Evolutionary conservation across 1,139 yeast species (phyloP).

Genomic region (Kodamaea alishanica): DNA sequence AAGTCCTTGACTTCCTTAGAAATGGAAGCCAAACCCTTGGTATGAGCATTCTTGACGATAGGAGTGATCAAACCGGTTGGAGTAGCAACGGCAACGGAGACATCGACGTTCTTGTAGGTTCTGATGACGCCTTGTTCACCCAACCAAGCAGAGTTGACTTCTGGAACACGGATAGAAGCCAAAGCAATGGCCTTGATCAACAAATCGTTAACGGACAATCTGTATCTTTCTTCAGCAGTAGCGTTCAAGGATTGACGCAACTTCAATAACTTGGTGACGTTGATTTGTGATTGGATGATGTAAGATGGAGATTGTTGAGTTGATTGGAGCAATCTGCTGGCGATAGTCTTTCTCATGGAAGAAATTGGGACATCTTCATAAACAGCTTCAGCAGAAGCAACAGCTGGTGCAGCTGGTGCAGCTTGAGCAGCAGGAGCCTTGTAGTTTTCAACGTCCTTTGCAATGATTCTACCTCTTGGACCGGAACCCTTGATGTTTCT

Average conservation of each 20-base stretch:
- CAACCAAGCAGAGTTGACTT: slow-evolving; percentile 91
- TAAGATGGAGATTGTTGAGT: slow-evolving; percentile 87
- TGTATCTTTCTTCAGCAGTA: slow-evolving; percentile 81
- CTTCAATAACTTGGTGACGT: slow-evolving; percentile 87
- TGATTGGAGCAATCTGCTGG: slow-evolving; percentile 81
- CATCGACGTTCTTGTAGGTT: slow-evolving; percentile 88
- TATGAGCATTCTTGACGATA: slow-evolving; percentile 80
- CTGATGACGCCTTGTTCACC: slow-evolving; percentile 87
- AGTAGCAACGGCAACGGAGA: slow-evolving; percentile 97
- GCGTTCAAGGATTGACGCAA: slow-evolving; percentile 88
- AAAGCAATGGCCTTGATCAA: slow-evolving; percentile 90
- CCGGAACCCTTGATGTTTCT: slow-evolving; percentile 88
- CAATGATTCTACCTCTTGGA: slow-evolving; percentile 90
- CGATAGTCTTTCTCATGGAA: slow-evolving; percentile 92
- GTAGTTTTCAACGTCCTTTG: slow-evolving; percentile 80
- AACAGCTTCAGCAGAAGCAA: slow-evolving; percentile 52
- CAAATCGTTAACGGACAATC: slow-evolving; percentile 89
- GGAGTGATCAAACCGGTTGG: slow-evolving; percentile 98
- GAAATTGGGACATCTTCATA: slow-evolving; percentile 84
- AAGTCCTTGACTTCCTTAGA: slow-evolving; percentile 84
- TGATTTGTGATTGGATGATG: slow-evolving; percentile 80
- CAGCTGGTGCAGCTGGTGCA: slow-evolving; percentile 45
- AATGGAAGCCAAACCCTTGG: slow-evolving; percentile 79
- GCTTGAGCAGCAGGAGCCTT: slow-evolving; percentile 45
- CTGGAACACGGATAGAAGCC: slow-evolving; percentile 89